Evolutionary conservation across 805 yeast species (phyloP).

Genomic region (Debaryomyces castellii): DNA sequence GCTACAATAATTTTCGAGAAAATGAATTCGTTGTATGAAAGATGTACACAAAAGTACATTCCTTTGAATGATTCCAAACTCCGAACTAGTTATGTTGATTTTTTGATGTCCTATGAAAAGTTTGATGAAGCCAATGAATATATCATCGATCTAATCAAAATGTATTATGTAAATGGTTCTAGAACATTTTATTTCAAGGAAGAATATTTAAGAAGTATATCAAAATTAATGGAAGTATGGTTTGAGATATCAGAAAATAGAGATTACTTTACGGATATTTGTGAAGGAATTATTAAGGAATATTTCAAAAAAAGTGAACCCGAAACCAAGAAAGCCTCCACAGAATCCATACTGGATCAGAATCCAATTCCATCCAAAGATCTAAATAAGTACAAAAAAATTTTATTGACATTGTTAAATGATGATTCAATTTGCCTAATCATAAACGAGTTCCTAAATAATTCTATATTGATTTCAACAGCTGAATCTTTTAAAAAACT

Average conservation of each 20-base stretch:
- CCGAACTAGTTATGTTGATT: constrained; percentile 24
- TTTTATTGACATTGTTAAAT: constrained; percentile 34
- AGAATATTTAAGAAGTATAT: constrained; percentile 16
- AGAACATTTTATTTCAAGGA: constrained; percentile 11
- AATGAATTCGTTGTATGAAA: constrained; percentile 46
- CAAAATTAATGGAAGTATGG: constrained; percentile 13
- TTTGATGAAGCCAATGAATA: constrained; percentile 24
- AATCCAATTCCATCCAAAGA: constrained; percentile 3
- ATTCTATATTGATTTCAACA: not conserved
- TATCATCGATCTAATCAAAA: constrained; percentile 22
- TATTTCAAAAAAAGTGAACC: constrained; percentile 19
- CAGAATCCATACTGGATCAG: constrained; percentile 2
- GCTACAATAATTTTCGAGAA: constrained; percentile 21
- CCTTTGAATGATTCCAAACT: constrained; percentile 26
- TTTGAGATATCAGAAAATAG: constrained; percentile 4
- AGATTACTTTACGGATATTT: constrained; percentile 11
- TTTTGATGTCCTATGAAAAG: constrained; percentile 17
- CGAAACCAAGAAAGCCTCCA: constrained; percentile 9
- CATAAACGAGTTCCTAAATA: constrained; percentile 10
- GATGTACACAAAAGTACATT: constrained; percentile 46
- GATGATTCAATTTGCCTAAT: constrained; percentile 41
- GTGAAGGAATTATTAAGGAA: constrained; percentile 15
- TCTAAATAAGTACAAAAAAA: constrained; percentile 11
- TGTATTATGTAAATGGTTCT: constrained; percentile 18
- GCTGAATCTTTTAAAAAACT: constrained; percentile 3